These are phyloP conservation scores for Ottelia alismoides DNA, from an alignment of 106 monocot genomes.

Conservation along the genomic window DNA sequence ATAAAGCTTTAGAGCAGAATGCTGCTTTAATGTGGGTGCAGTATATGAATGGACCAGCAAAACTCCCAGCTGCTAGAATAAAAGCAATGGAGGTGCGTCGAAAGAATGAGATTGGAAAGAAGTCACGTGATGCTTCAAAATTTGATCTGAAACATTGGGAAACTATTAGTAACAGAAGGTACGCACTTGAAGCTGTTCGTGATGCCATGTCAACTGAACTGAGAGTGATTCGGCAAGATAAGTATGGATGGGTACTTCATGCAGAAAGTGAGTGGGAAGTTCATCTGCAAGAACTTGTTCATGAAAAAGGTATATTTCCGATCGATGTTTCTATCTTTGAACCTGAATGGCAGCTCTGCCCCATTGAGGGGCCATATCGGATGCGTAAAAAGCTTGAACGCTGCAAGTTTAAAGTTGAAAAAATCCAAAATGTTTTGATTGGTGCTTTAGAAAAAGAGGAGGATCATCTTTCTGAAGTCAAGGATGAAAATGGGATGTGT, in stretches of 20 bases:
- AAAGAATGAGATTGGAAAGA: slow-evolving; percentile 85
- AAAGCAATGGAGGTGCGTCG: slow-evolving; percentile 80
- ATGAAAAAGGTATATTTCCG: slow-evolving; percentile 89
- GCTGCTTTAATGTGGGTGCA: slow-evolving; percentile 90
- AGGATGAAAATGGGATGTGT: slow-evolving; percentile 18
- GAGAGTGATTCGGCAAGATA: slow-evolving; percentile 94
- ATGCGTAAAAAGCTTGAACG: slow-evolving; percentile 97
- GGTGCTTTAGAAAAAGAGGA: slow-evolving; percentile 32
- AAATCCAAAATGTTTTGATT: slow-evolving; percentile 50
- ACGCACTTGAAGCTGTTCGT: slow-evolving; percentile 70
- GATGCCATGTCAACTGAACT: slow-evolving; percentile 92
- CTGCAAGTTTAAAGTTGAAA: slow-evolving; percentile 54
- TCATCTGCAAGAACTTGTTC: slow-evolving; percentile 82
- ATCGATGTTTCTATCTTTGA: slow-evolving; percentile 28
- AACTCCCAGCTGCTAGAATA: slow-evolving; percentile 90
- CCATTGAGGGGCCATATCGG: slow-evolving; percentile 91
- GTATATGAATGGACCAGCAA: slow-evolving; percentile 59
- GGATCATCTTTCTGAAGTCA: slow-evolving; percentile 36
- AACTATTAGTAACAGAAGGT: slow-evolving; percentile 67
- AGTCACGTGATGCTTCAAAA: slow-evolving; percentile 53
- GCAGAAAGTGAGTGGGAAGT: slow-evolving; percentile 97
- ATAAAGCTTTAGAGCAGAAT: slow-evolving; percentile 78
- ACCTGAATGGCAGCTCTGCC: slow-evolving; percentile 86
- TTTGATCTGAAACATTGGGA: slow-evolving; percentile 64
- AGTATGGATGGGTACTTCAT: slow-evolving; percentile 99